Evolutionary conservation across 495 filamentous ascomycete species (phyloP), one percentile per base, ranked within the genome.

Genomic region (Durotheca rogersii): DNA sequence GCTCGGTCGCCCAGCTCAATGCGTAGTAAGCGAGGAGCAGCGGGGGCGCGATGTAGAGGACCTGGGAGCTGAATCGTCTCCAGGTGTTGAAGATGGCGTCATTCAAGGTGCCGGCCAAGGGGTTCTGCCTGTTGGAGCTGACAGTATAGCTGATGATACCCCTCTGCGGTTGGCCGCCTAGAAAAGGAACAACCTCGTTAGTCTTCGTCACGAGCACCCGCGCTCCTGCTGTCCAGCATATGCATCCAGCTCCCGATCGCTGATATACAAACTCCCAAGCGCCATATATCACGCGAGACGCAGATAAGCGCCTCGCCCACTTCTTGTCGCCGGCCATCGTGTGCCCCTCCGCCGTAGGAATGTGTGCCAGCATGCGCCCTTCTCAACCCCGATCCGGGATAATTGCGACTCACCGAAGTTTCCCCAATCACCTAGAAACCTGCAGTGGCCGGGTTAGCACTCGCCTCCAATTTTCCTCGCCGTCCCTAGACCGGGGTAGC

Each of bases 341-440:
- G 18, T 21, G n/a, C n/a, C 21, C 9, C 27, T 21, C 31, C 10
- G 16, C 18, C 3, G 7, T 16, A 15, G 1, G 3, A 6, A 2
- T 30, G 18, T n/a, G n/a, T 34, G 15, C 32, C 30, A 39, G 10
- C 10, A 34, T 14, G 21, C 11, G 15, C 27, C 9, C 11, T 18
- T 34, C 27, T 16, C 16, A 35, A 25, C 5, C 14, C 17, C 7
- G 37, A 37, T 2, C 36, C 25, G 39, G 48, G 37, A 40, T 36
- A 20, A 23, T n/a, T 27, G 51, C 44, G 51, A 82, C 82, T 73
- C 82, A 93, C 89, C 92, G 49, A 96, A 71, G 63, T 75, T 75
- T 60, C 92, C 92, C 92, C 91, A 97, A 66, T 64, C 67, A 64
- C 92, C 93, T 36, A 95, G 72, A 71, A 76, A 96, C 51, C 91